Evolutionary conservation across 192 early-diverging fungal species (phyloP).

Genomic region (Rhizophlyctis rosea): DNA sequence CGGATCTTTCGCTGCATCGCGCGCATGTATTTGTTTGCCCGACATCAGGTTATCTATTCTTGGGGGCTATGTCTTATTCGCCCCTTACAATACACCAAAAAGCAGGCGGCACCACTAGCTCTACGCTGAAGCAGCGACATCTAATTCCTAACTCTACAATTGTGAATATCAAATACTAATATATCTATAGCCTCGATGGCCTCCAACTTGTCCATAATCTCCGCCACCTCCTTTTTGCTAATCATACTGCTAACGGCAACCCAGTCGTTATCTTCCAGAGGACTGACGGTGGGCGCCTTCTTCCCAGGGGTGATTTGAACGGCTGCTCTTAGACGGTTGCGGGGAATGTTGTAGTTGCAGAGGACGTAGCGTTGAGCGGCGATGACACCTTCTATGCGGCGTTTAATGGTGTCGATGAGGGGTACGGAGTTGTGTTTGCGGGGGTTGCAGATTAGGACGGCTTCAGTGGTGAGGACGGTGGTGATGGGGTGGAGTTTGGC

Average conservation of each 20-base stretch:
- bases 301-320: slow-evolving; percentile 83
- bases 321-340: slow-evolving; percentile 61
- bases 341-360: slow-evolving; percentile 86
- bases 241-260: slow-evolving; percentile 92
- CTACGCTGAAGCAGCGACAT: no score
- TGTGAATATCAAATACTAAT: slow-evolving; percentile 57
- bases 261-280: slow-evolving; percentile 84
- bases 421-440: slow-evolving; percentile 61
- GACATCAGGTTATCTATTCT: no score
- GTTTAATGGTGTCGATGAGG: slow-evolving; percentile 74
- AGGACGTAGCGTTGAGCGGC: slow-evolving; percentile 84
- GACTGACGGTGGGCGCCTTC: slow-evolving; percentile 85
- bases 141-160: slow-evolving; percentile 32
- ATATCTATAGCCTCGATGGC: slow-evolving; percentile 89
- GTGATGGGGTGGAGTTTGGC: slow-evolving; percentile 91
- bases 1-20: no score
- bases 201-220: slow-evolving; percentile 88
- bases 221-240: slow-evolving; percentile 66
- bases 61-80: no score
- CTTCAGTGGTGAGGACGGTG: slow-evolving; percentile 78
- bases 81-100: no score
- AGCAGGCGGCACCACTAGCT: no score
- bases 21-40: no score
- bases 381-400: slow-evolving; percentile 88
- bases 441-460: slow-evolving; percentile 83